phyloP scores from a whole-genome alignment of 306 rosid genomes.

The Glycine latifolia region DNA sequence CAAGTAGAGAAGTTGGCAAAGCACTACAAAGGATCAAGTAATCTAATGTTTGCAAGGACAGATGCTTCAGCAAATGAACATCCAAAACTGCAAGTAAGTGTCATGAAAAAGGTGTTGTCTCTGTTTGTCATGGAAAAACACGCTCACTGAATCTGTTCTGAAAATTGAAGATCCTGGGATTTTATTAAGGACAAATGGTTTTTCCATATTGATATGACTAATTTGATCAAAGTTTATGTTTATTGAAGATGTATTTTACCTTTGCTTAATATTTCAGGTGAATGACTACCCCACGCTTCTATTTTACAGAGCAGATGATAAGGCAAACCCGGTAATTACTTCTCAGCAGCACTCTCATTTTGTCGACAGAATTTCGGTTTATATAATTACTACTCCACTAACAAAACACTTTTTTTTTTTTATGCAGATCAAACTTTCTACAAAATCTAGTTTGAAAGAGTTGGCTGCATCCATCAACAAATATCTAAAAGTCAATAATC shows the following conservation, averaged over 20 bases:
- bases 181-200: conserved; percentile 4
- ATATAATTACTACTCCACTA: neutral
- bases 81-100: conserved; percentile 80
- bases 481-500: conserved; percentile 62
- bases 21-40: conserved; percentile 80
- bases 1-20: conserved; percentile 89
- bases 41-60: conserved; percentile 70
- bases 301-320: conserved; percentile 67
- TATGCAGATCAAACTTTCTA: conserved; percentile 76
- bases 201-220: conserved; percentile 4
- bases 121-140: conserved; percentile 14
- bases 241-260: conserved; percentile 35
- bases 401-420: conserved; percentile 18
- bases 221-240: conserved; percentile 26
- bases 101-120: neutral
- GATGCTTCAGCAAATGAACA: conserved; percentile 90
- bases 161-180: conserved; percentile 31
- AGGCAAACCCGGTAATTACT: conserved; percentile 77
- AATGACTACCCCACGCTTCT: conserved; percentile 83
- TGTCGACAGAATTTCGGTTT: conserved; percentile 16
- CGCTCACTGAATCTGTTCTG: neutral
- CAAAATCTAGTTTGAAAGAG: conserved; percentile 85
- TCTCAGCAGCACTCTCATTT: neutral
- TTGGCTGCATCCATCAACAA: conserved; percentile 76
- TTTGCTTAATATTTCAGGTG: conserved; percentile 59